These are phyloP conservation scores for Dendrobium huoshanense DNA, from an alignment of 106 monocot species.

Conservation along the genomic window DNA sequence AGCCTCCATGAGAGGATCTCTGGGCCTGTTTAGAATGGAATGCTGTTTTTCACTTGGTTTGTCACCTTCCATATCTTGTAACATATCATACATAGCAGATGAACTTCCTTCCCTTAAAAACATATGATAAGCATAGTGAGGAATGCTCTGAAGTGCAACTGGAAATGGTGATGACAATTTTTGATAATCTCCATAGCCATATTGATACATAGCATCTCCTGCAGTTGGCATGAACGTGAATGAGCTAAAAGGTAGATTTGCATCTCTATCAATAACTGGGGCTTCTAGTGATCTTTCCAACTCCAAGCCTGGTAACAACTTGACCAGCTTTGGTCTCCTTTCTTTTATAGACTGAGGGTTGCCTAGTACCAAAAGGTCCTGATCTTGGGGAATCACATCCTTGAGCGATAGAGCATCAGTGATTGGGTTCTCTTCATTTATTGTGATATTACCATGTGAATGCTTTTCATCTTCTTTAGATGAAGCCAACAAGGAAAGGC, in stretches of 20 bases:
- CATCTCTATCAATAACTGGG: slow-evolving; percentile 4
- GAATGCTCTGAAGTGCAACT: slow-evolving; percentile 17
- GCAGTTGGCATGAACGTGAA: slow-evolving; percentile 9
- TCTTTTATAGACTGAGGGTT: slow-evolving; percentile 10
- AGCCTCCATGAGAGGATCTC: slow-evolving; percentile 90
- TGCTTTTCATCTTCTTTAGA: slow-evolving; percentile 16
- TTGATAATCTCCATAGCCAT: slow-evolving; percentile 14
- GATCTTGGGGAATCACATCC: slow-evolving; percentile 3
- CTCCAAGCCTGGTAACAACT: slow-evolving; percentile 21
- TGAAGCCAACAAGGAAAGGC: slow-evolving; percentile 7
- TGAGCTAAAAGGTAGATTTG: slow-evolving; percentile 18
- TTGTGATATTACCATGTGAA: slow-evolving; percentile 3
- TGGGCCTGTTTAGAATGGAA: slow-evolving; percentile 74
- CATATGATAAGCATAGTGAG: slow-evolving; percentile 22
- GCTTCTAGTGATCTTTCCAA: slow-evolving; percentile 20
- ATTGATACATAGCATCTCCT: slow-evolving; percentile 18
- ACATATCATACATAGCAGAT: slow-evolving; percentile 27
- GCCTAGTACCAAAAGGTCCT: not conserved
- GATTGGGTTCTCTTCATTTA: not conserved
- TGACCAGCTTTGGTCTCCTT: slow-evolving; percentile 17
- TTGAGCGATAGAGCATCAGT: slow-evolving; percentile 9
- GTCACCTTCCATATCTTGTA: slow-evolving; percentile 29
- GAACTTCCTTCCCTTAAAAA: slow-evolving; percentile 19
- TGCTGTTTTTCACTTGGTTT: slow-evolving; percentile 25
- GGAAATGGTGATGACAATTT: slow-evolving; percentile 19